These are phyloP conservation scores for Gossypium herbaceum DNA, from an alignment of 345 rosid genomes.

Conservation along the genomic window DNA sequence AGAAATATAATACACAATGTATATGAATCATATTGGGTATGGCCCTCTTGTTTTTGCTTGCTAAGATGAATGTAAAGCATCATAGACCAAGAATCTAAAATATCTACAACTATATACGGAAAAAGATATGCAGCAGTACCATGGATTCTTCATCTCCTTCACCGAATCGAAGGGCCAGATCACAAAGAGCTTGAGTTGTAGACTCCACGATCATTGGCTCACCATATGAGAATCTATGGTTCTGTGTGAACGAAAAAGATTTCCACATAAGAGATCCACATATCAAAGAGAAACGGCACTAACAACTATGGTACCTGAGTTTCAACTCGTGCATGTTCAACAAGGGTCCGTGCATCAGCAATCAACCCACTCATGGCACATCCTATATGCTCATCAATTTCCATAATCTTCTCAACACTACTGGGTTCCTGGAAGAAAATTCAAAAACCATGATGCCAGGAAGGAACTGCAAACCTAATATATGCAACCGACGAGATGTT, in stretches of 20 bases:
- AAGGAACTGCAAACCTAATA: conserved; percentile 3
- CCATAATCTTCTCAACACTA: conserved; percentile 97
- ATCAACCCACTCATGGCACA: conserved; percentile 99
- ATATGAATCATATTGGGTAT: not conserved
- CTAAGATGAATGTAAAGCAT: not conserved
- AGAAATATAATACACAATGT: not conserved
- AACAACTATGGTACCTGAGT: conserved; percentile 60
- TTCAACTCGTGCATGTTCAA: conserved; percentile 97
- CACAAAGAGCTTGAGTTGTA: conserved; percentile 95
- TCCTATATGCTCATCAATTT: conserved; percentile 91
- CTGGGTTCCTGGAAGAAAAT: conserved; percentile 73
- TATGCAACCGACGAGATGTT: not conserved
- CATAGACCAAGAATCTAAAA: not conserved
- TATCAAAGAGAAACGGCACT: not conserved
- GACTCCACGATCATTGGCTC: conserved; percentile 99
- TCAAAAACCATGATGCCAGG: not conserved
- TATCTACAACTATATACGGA: not conserved
- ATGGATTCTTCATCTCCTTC: conserved; percentile 99
- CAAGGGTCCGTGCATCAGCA: conserved; percentile 97
- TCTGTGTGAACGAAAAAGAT: conserved; percentile 28
- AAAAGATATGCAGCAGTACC: conserved; percentile 39
- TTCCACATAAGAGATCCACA: not conserved
- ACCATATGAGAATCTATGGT: conserved; percentile 90
- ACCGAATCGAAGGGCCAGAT: conserved; percentile 88
- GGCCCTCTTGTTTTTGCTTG: not conserved